Percentiles rank a stretch among this genome's conserved stretches.
These are phyloP conservation scores for Phylloporus sp. DNA, from an alignment of 1,284 basidiomycete species.

Conservation along the genomic window DNA sequence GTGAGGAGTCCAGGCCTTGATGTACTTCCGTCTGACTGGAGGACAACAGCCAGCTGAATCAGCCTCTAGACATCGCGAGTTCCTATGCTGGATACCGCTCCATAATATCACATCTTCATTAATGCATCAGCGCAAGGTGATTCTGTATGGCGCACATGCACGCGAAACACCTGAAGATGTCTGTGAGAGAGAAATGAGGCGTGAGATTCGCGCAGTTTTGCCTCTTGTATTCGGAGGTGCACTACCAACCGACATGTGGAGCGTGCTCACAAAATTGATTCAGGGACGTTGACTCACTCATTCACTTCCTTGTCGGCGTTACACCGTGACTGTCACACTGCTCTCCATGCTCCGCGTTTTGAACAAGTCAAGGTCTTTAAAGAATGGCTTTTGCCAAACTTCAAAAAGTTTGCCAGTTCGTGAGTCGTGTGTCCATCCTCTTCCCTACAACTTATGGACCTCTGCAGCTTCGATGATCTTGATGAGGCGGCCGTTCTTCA, in stretches of 20 bases:
- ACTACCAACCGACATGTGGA: slow-evolving; percentile 3
- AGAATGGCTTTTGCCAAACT: slow-evolving; percentile 70
- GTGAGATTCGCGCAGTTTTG: slow-evolving; percentile 64
- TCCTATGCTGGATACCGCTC: slow-evolving; percentile 71
- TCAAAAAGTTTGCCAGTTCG: slow-evolving; percentile 56
- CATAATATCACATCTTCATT: slow-evolving; percentile 59
- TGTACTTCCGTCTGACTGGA: slow-evolving; percentile 1
- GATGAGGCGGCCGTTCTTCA: slow-evolving; percentile 43
- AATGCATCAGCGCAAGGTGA: slow-evolving; percentile 66
- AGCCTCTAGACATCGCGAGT: slow-evolving; percentile 65
- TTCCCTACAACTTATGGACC: neutral
- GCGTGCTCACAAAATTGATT: slow-evolving; percentile 2
- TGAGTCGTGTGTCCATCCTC: neutral
- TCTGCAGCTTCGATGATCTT: slow-evolving; percentile 28
- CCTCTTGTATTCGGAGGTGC: slow-evolving; percentile 71
- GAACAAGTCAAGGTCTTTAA: slow-evolving; percentile 70
- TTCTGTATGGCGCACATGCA: slow-evolving; percentile 65
- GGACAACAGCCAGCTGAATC: slow-evolving; percentile 23
- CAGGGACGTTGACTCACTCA: slow-evolving; percentile 36
- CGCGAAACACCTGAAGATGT: slow-evolving; percentile 70
- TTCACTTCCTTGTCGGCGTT: slow-evolving; percentile 46
- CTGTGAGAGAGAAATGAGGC: slow-evolving; percentile 68
- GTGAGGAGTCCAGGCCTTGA: slow-evolving; percentile 38
- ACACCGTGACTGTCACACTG: slow-evolving; percentile 45
- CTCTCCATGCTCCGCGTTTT: slow-evolving; percentile 62